Base-by-base conservation (phyloP, 805 yeast species). In the Blastobotrys muscicola region DNA sequence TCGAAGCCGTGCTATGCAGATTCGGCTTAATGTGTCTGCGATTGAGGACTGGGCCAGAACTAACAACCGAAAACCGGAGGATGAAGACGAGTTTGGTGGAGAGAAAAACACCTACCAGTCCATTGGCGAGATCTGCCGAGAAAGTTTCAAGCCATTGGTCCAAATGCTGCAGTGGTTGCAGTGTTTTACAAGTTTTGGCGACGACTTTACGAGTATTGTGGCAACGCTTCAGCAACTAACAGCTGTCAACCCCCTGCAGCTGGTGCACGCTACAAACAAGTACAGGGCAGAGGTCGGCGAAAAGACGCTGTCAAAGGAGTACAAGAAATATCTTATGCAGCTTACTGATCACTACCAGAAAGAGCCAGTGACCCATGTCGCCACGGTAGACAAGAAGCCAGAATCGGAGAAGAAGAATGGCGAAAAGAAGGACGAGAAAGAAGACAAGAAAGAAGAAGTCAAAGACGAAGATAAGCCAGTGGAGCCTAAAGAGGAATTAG, bases 31-130 rank as follows among this genome's bases (percentile, higher is more conserved):
- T 54, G 56, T 92, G 8, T 86, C 96, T 0, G 74, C 83, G 4
- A 64, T 92, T 36, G 97, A 92, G 61, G 96, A 92, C 57, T 92
- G 99, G 99, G 74, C 90, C 29, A 74, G 94, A 47, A 70, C 76
- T 4, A 82, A 80, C 52, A 76, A 78, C 54, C 67, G 73, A 50
- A 68, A 69, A 26, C 75, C 77, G 10, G 61, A 59, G 43, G 52
- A 60, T 16, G 50, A 51, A 29, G 58, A 55, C 36, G 57, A 52
- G 41, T 55, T 53, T 41, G 30, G 74, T 56, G 26, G 37, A 3
- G 37, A 41, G 13, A 30, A 29, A 13, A 23, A 31, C 14, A 26
- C 16, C 7, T 84, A 82, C 59, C 75, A 74, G 41, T 69, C 85
- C 1, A 67, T 85, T 41, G 77, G 70, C 54, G 73, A 74, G 41